Base-by-base conservation (phyloP, 2,329 filamentous ascomycete genomes). In the Piedraia hortae region DNA sequence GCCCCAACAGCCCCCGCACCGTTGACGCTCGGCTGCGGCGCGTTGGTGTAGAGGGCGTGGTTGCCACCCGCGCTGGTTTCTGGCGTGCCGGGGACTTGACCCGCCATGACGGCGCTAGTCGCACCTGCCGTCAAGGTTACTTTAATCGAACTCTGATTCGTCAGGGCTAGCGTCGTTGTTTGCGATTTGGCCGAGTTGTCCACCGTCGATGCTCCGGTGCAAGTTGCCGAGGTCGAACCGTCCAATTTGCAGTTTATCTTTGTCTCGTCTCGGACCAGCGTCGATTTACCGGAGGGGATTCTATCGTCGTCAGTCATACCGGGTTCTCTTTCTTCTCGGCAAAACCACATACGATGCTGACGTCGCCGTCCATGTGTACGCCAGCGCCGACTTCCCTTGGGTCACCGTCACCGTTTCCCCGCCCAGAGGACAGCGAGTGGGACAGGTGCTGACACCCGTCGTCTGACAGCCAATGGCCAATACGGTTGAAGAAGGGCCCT, bases 391-490 rank as follows among this genome's bases (percentile, higher is more conserved):
- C 14, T 30, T 29, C 21, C 36, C 36, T 24, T 35, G 34, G 2
- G 38, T 41, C 2, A 41, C 24, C 5, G 34, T 40, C 21, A 40
- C 32, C 6, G 37, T n/a, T n/a, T n/a, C 26, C 10, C 31, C 26
- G 12, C 28, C 21, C 28, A 38, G 31, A 6, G 19, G 16, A 22
- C 38, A 40, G 12, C 18, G 25, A 5, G 27, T 12, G 6, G 20
- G 18, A 10, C 28, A 28, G 16, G 26, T 28, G n/a, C 26, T 28
- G 14, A 23, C 18, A 12, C 26, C 19, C 3, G 24, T 18, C 8
- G 13, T 20, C 12, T 24, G 12, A 25, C 36, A 40, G 13, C 33
- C 31, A 4, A 40, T 26, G 9, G 33, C 36, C 22, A 33, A 39
- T 10, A 32, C 33, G 4, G 37, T 38, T 13, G 29, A 20, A 12